A percentile compares a stretch with the other conserved stretches of the same genome.
Evolutionary conservation across 2,329 filamentous ascomycete species (phyloP).

Genomic region (Calonectria pteridis): DNA sequence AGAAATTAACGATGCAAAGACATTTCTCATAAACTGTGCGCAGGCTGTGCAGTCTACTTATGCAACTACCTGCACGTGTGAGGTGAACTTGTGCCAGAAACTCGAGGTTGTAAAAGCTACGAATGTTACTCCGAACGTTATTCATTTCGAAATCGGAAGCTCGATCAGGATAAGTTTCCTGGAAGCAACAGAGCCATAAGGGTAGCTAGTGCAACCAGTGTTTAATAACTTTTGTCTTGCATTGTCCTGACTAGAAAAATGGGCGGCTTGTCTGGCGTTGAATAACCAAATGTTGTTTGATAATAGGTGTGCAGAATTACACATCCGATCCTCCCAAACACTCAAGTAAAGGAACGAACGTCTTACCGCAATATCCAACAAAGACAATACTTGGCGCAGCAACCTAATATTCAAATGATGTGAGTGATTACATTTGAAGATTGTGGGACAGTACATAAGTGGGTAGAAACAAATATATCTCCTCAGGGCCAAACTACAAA

Average conservation of each 20-base stretch:
- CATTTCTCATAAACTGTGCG: neutral
- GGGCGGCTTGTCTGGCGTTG: neutral
- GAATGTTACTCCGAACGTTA: neutral
- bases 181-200: neutral
- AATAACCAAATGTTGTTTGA: neutral
- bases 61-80: neutral
- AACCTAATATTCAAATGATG: neutral
- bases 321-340: neutral
- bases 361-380: neutral
- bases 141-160: neutral
- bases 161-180: neutral
- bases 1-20: neutral
- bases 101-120: neutral
- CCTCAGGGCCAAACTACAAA: neutral
- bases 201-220: neutral
- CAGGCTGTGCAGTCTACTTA: neutral
- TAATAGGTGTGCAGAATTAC: neutral
- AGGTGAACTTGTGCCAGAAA: neutral
- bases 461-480: neutral
- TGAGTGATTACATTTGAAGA: neutral
- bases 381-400: neutral
- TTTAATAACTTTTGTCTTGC: neutral
- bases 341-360: no score
- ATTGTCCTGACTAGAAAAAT: neutral
- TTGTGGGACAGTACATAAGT: neutral